Evolutionary conservation across 2,329 filamentous ascomycete species (phyloP).

Genomic region (Colletotrichum sp.): DNA sequence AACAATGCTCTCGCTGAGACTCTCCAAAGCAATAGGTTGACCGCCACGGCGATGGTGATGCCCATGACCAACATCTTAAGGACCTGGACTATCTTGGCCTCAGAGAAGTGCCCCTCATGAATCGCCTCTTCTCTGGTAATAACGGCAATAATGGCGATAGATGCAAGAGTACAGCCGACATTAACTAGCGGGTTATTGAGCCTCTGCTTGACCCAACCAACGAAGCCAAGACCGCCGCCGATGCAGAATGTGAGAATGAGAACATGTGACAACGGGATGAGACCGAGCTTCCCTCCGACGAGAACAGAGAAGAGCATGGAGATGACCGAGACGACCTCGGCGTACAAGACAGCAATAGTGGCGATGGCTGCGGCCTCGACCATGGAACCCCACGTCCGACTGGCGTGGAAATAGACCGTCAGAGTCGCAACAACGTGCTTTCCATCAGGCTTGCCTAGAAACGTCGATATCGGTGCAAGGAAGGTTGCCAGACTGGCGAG

Average conservation of each 20-base stretch:
- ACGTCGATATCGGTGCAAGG: constrained; percentile 71
- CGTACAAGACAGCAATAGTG: constrained; percentile 77
- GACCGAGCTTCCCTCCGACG: constrained; percentile 61
- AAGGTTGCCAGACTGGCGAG: constrained; percentile 88
- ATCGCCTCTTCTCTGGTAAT: constrained; percentile 91
- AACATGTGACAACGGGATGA: constrained; percentile 75
- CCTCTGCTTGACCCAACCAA: constrained; percentile 86
- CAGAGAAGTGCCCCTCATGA: constrained; percentile 80
- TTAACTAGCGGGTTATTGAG: constrained; percentile 82
- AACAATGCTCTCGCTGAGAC: constrained; percentile 77
- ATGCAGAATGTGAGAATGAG: constrained; percentile 84
- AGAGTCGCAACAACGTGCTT: constrained; percentile 95
- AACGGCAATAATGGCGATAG: constrained; percentile 87
- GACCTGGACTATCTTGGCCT: constrained; percentile 81
- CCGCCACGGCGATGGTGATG: constrained; percentile 71
- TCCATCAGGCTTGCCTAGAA: constrained; percentile 84
- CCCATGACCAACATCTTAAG: constrained; percentile 86
- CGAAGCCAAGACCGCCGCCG: constrained; percentile 83
- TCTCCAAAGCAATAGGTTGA: constrained; percentile 80
- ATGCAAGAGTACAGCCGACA: constrained; percentile 83
- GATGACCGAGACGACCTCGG: constrained; percentile 71
- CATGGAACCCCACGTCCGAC: constrained; percentile 87
- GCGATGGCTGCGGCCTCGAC: constrained; percentile 82
- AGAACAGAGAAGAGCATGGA: constrained; percentile 86
- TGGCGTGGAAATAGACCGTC: constrained; percentile 94